Conservation (phyloP, 768 basidiomycete genomes). For the Lactifluus volemus region DNA sequence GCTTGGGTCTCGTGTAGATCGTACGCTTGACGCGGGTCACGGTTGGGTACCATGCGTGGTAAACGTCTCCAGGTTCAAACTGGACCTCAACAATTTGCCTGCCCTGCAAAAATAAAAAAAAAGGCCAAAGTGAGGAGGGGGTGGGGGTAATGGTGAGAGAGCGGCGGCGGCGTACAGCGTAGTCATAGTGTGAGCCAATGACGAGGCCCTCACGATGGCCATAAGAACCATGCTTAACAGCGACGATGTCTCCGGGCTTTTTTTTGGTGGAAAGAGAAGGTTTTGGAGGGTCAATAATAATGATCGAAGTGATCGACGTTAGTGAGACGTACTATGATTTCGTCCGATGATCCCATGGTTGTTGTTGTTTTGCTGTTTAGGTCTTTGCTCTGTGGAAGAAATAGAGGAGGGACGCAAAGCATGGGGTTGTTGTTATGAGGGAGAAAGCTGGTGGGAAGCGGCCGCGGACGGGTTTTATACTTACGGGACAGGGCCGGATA, state of each 20-base stretch:
- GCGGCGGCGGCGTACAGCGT: constrained; percentile 39
- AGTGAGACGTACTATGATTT: not conserved
- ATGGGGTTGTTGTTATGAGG: not conserved
- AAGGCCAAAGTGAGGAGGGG: not conserved
- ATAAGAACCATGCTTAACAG: constrained; percentile 53
- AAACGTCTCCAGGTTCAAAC: constrained; percentile 58
- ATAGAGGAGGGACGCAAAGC: not conserved
- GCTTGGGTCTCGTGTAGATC: constrained; percentile 40
- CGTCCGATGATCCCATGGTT: not conserved
- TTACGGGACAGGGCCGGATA: not conserved
- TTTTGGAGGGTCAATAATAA: not conserved
- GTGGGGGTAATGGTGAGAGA: no score
- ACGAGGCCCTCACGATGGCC: constrained; percentile 75
- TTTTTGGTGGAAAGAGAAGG: constrained; percentile 22
- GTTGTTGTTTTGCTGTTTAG: not conserved
- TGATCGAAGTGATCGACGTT: not conserved
- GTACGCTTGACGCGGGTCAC: constrained; percentile 73
- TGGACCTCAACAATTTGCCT: constrained; percentile 79
- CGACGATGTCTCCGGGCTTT: constrained; percentile 70
- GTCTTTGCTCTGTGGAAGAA: not conserved
- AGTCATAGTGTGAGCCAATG: constrained; percentile 65
- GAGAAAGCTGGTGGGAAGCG: not conserved
- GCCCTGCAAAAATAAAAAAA: constrained; percentile 38
- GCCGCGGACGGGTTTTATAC: constrained; percentile 11
- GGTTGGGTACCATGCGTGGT: constrained; percentile 70